Base-by-base conservation (phyloP, 805 yeast genomes). In the Candida gorgasii region DNA sequence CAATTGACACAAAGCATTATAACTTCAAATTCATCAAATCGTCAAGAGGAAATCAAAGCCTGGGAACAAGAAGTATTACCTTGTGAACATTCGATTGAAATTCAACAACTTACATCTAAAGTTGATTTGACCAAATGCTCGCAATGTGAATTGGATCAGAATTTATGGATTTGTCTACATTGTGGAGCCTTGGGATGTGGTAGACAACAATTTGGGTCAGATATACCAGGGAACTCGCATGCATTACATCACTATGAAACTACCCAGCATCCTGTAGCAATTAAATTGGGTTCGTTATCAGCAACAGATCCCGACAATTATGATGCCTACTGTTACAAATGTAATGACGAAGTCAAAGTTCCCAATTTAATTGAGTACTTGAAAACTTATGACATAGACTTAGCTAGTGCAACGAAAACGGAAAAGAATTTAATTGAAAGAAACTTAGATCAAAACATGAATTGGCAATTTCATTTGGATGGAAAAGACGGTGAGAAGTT, bases 131-230 rank as follows among this genome's bases (percentile, higher is more conserved):
- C 69, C 0, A 55, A 75, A 37, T 86, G 95, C 60, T 48, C 52
- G 2, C 60, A 59, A 8, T 86, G 95, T 65, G 86, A 76, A 1
- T 68, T 93, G 49, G 62, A 65, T 22, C 86, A 83, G 50, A 93
- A 93, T 58, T 64, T 93, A 36, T 93, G 99, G 99, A 71, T 93
- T 13, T 93, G 99, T 67, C 65, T 93, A 35, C 77, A 78, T 37
- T 93, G 99, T 73, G 99, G 99, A 1, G 67, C 76, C n/a, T 54
- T 89, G 8, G 97, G 97, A 4, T 93, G 99, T 66, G 99, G 99
- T 5, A 72, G 99, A 50, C 82, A 82, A 23, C 99, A 93, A 62
- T 88, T 86, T 57, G 99, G 98, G 26, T 92, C 95, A 17, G 79
- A 86, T 9, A 47, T 69, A 26, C 84, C 89, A n/a, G 99, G 99